Conservation (phyloP, 768 basidiomycete species). For the Tricholoma bakamatsutake region DNA sequence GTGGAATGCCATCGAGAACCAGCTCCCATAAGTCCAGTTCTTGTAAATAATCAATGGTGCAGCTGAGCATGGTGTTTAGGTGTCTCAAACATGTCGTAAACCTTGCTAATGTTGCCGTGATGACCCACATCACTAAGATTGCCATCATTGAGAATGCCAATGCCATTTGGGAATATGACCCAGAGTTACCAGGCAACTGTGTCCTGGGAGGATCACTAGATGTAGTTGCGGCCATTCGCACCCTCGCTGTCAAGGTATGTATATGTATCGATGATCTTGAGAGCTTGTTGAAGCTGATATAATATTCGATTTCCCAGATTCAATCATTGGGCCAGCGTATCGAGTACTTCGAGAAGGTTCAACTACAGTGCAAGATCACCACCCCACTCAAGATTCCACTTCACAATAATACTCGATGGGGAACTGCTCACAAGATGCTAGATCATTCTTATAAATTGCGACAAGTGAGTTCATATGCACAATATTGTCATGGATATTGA, state of each 20-base stretch:
- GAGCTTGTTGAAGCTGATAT: too few species aligned
- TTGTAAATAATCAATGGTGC: too few species aligned
- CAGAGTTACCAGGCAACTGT: conserved; percentile 8
- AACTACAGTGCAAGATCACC: conserved; percentile 8
- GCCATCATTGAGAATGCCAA: conserved; percentile 19
- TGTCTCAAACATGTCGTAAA: too few species aligned
- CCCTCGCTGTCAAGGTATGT: conserved; percentile 20
- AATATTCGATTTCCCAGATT: conserved; percentile 21
- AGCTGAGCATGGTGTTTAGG: too few species aligned
- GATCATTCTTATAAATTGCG: conserved; percentile 10
- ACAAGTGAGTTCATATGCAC: conserved; percentile 10
- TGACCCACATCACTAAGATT: not conserved
- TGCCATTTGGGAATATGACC: conserved; percentile 27
- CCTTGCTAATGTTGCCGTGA: too few species aligned
- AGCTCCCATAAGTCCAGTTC: conserved; percentile 16
- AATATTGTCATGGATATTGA: too few species aligned
- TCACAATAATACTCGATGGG: conserved; percentile 21
- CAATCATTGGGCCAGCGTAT: conserved; percentile 19
- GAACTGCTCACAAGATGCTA: conserved; percentile 20
- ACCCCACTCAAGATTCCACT: conserved; percentile 15
- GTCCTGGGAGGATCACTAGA: conserved; percentile 22
- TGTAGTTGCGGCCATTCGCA: conserved; percentile 24
- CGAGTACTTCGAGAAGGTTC: conserved; percentile 17
- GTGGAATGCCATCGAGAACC: conserved; percentile 13
- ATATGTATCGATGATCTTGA: too few species aligned